Conservation (phyloP, 495 filamentous ascomycete genomes). For the Pseudotulostoma volvatum region DNA sequence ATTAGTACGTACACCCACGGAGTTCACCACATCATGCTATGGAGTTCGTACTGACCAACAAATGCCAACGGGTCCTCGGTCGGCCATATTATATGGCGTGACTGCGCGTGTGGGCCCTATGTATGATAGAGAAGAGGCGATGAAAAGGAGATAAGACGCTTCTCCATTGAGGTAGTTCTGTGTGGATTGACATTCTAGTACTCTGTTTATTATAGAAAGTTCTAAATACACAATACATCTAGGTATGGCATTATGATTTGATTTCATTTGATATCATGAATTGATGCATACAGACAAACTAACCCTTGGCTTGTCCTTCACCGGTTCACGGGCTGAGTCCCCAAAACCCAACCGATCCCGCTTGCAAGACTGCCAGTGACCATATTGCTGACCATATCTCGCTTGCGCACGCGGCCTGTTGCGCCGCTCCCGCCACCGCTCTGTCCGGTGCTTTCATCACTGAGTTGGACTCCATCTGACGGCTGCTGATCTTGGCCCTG, state of each 20-base stretch:
- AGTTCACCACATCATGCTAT: too few species aligned
- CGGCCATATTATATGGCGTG: too few species aligned
- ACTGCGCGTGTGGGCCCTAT: too few species aligned
- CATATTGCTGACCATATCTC: slow-evolving; percentile 67
- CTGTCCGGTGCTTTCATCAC: slow-evolving; percentile 9
- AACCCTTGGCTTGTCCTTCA: too few species aligned
- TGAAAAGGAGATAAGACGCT: too few species aligned
- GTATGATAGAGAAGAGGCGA: too few species aligned
- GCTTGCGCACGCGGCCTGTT: slow-evolving; percentile 51
- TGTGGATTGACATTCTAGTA: too few species aligned
- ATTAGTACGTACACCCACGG: too few species aligned
- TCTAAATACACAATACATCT: slow-evolving; percentile 1
- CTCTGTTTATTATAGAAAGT: not conserved
- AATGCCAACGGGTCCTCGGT: too few species aligned
- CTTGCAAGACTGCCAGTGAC: slow-evolving; percentile 56
- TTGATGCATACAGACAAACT: too few species aligned
- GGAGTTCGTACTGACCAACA: too few species aligned
- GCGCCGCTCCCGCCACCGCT: slow-evolving; percentile 22
- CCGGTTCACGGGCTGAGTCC: slow-evolving; percentile 42
- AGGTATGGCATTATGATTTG: not conserved
- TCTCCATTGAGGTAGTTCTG: not conserved
- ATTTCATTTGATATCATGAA: not conserved
- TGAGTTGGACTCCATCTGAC: not conserved
- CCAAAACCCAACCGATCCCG: slow-evolving; percentile 76
- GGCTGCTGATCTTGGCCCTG: not conserved